Evolutionary conservation across 2,329 filamentous ascomycete genomes (phyloP).

Genomic region (Cercospora beticola): DNA sequence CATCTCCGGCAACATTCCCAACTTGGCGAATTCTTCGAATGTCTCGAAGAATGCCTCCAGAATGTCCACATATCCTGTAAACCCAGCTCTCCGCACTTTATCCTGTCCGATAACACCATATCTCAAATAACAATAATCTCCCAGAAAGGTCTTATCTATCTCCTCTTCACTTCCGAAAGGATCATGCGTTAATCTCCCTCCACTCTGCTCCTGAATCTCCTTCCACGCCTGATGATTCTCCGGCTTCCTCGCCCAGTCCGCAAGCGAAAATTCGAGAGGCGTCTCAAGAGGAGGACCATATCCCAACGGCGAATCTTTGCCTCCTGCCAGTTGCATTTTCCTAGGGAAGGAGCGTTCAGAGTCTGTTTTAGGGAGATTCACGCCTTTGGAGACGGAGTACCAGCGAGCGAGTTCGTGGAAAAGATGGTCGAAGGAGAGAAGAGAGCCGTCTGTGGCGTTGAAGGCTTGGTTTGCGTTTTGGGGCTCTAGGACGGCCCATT

Average conservation of each 20-base stretch:
- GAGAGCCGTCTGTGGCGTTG: slow-evolving; percentile 47
- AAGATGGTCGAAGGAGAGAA: slow-evolving; percentile 44
- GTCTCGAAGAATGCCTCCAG: slow-evolving; percentile 7
- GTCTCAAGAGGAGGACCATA: not conserved
- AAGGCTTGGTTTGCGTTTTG: slow-evolving; percentile 47
- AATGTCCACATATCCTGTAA: slow-evolving; percentile 10
- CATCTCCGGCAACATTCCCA: slow-evolving; percentile 11
- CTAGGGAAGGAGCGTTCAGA: not conserved
- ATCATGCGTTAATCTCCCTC: not conserved
- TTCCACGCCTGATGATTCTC: slow-evolving; percentile 5
- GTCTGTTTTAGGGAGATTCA: not conserved
- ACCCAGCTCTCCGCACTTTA: slow-evolving; percentile 5
- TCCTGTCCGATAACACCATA: not conserved
- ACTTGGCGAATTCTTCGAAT: not conserved
- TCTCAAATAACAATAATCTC: not conserved
- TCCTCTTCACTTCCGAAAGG: not conserved
- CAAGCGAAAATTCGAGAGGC: not conserved
- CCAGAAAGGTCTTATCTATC: not conserved
- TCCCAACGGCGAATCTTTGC: slow-evolving; percentile 3
- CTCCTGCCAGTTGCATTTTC: too few relatives aligned
- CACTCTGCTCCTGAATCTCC: not conserved
- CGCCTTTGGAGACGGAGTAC: slow-evolving; percentile 5
- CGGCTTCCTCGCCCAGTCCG: not conserved
- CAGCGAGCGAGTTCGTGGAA: slow-evolving; percentile 10
- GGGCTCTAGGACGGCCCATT: slow-evolving; percentile 48